These are phyloP conservation scores for Colletotrichum plurivorum DNA, from an alignment of 2,329 filamentous ascomycete species.

Conservation along the genomic window DNA sequence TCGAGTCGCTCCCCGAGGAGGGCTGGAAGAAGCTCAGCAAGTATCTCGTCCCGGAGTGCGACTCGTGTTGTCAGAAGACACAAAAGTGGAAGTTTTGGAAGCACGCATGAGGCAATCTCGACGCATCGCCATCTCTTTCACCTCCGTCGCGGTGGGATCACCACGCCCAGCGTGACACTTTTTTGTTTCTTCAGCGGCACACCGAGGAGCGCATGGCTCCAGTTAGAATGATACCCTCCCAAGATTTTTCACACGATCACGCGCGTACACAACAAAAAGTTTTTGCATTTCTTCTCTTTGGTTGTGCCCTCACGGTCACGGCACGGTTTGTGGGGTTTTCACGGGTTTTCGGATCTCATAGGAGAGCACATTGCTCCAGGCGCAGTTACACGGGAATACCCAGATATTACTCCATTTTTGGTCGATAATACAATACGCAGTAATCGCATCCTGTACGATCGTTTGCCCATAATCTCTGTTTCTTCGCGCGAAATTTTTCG, in stretches of 20 bases:
- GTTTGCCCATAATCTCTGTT: too few species aligned
- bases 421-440: not conserved
- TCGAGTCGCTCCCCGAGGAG: constrained; percentile 44
- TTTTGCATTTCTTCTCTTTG: not conserved
- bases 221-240: constrained; percentile 39
- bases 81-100: constrained; percentile 44
- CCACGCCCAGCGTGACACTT: too few species aligned
- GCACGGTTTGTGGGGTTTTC: not conserved
- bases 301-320: not conserved
- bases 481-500: too few species aligned
- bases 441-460: not conserved
- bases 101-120: constrained; percentile 11
- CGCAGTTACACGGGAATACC: not conserved
- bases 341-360: not conserved
- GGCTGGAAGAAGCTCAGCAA: constrained; percentile 42
- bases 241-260: not conserved
- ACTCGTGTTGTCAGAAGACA: constrained; percentile 24
- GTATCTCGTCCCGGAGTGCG: constrained; percentile 36
- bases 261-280: constrained; percentile 19
- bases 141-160: constrained; percentile 19
- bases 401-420: not conserved
- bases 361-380: not conserved
- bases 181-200: too few species aligned
- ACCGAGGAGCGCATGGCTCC: constrained; percentile 11
- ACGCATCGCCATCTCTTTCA: not conserved